These are phyloP conservation scores for Neocatenulostroma microsporum DNA, from an alignment of 2,329 filamentous ascomycete species.

Conservation along the genomic window DNA sequence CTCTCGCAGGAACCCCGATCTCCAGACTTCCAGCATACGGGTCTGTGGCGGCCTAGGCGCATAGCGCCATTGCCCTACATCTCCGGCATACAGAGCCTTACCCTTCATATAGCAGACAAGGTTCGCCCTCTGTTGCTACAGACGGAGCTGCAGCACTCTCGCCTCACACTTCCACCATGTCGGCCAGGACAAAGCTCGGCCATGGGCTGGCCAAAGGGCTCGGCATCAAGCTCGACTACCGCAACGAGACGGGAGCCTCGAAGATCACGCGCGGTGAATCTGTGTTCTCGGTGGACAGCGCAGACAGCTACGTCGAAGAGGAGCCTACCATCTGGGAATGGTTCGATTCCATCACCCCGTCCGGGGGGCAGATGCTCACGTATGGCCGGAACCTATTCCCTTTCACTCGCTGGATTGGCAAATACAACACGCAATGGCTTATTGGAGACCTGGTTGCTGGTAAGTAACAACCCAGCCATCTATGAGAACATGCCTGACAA, in stretches of 20 bases:
- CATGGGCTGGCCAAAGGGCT: constrained; percentile 68
- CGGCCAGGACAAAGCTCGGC: constrained; percentile 52
- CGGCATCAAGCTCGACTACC: constrained; percentile 70
- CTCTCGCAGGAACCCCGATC: not conserved
- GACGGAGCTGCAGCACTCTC: too few relatives aligned
- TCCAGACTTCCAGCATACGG: not conserved
- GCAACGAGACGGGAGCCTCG: constrained; percentile 46
- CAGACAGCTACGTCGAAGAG: constrained; percentile 73
- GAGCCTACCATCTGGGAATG: constrained; percentile 70
- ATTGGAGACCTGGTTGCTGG: constrained; percentile 83
- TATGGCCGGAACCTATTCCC: constrained; percentile 75
- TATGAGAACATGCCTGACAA: not conserved
- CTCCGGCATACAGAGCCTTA: not conserved
- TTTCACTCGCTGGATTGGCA: constrained; percentile 77
- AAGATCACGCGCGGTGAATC: constrained; percentile 71
- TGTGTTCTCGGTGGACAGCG: constrained; percentile 62
- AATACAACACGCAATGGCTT: constrained; percentile 87
- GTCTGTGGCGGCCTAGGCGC: not conserved
- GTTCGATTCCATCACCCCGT: constrained; percentile 58
- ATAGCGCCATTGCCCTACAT: not conserved
- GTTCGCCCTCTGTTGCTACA: not conserved
- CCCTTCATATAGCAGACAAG: not conserved
- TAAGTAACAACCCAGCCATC: constrained; percentile 33
- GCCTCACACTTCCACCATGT: constrained; percentile 16
- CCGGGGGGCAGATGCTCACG: constrained; percentile 41